Conservation (phyloP, 192 early-diverging fungal species). For the Coemansia sp. region DNA sequence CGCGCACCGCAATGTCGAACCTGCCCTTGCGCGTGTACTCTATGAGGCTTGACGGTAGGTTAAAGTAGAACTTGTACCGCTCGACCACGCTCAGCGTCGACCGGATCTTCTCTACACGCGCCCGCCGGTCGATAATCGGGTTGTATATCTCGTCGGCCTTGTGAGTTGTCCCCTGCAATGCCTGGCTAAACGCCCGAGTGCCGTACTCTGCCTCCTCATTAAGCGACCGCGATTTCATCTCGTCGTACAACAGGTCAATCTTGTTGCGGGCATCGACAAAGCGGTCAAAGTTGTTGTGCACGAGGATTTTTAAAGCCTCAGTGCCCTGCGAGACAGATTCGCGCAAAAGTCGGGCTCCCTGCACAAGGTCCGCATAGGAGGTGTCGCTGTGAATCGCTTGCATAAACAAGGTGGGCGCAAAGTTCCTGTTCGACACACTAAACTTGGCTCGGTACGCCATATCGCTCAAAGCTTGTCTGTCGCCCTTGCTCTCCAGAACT, state of each 20-base stretch:
- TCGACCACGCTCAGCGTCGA: slow-evolving; percentile 89
- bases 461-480: slow-evolving; percentile 31
- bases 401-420: slow-evolving; percentile 76
- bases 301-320: slow-evolving; percentile 84
- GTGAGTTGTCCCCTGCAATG: slow-evolving; percentile 67
- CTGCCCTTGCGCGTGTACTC: slow-evolving; percentile 85
- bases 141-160: slow-evolving; percentile 83
- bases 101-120: slow-evolving; percentile 88
- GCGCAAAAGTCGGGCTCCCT: slow-evolving; percentile 73
- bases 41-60: slow-evolving; percentile 84
- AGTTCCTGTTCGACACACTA: slow-evolving; percentile 58
- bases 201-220: slow-evolving; percentile 83
- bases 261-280: slow-evolving; percentile 96
- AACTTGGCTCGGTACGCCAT: slow-evolving; percentile 55
- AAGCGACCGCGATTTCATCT: slow-evolving; percentile 85
- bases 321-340: slow-evolving; percentile 77
- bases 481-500: slow-evolving; percentile 48
- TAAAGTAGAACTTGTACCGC: slow-evolving; percentile 96
- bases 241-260: slow-evolving; percentile 91
- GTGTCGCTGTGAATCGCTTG: slow-evolving; percentile 82
- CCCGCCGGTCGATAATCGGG: slow-evolving; percentile 82
- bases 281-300: slow-evolving; percentile 95
- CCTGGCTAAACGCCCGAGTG: slow-evolving; percentile 67
- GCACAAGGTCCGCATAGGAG: slow-evolving; percentile 79
- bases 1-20: slow-evolving; percentile 88